These are phyloP conservation scores for Russula olivacea DNA, from an alignment of 768 basidiomycete genomes.

Conservation along the genomic window DNA sequence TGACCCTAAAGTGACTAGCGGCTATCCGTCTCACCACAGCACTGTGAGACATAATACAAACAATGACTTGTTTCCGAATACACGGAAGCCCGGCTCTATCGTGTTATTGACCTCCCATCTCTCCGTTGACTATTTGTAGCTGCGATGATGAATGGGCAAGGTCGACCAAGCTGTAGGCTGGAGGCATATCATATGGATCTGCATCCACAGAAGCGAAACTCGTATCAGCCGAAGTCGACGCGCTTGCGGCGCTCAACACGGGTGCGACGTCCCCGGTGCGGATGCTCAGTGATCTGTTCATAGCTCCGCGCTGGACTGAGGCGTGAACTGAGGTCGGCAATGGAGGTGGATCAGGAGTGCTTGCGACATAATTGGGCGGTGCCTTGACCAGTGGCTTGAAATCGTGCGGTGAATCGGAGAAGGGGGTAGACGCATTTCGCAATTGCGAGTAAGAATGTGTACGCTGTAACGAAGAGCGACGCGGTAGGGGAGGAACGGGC, in stretches of 20 bases:
- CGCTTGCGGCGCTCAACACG: not conserved
- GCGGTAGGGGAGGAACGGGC: not conserved
- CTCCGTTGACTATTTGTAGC: not conserved
- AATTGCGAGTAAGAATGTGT: constrained; percentile 8
- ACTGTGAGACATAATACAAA: not conserved
- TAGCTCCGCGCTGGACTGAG: not conserved
- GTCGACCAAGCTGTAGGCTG: constrained; percentile 22
- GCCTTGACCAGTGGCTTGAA: not conserved
- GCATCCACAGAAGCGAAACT: not conserved
- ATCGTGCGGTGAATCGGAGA: not conserved
- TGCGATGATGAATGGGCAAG: constrained; percentile 2
- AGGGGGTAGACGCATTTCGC: not conserved
- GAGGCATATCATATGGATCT: constrained; percentile 16
- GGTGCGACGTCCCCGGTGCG: constrained; percentile 1
- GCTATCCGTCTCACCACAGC: not conserved
- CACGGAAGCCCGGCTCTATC: not conserved
- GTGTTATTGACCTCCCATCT: not conserved
- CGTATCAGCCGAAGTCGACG: not conserved
- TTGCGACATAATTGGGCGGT: constrained; percentile 16
- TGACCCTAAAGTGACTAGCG: not conserved
- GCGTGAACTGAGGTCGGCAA: not conserved
- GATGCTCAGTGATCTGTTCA: constrained; percentile 3
- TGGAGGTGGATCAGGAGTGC: not conserved
- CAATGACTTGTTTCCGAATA: not conserved
- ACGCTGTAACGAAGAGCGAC: not conserved